A percentile compares a stretch with the other conserved stretches of the same genome.
phyloP scores from a whole-genome alignment of 441 rosid species.

The Populus hybrid region DNA sequence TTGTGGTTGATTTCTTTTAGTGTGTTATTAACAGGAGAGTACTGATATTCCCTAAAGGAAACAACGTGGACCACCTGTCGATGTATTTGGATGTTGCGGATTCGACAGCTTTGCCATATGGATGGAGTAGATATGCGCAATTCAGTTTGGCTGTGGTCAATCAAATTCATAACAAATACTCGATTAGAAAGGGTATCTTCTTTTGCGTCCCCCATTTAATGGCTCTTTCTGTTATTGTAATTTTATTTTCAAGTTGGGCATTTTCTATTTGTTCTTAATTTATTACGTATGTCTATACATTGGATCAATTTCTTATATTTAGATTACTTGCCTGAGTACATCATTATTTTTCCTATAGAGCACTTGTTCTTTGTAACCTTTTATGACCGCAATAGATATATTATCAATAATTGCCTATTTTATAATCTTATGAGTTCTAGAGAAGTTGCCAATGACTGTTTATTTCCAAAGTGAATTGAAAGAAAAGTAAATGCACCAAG shows the following conservation, averaged over 20 bases:
- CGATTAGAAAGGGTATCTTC: conserved; percentile 73
- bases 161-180: conserved; percentile 59
- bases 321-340: neutral
- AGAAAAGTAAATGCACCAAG: neutral
- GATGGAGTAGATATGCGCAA: conserved; percentile 94
- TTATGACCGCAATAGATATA: neutral
- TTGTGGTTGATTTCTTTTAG: conserved; percentile 16
- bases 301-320: neutral
- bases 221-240: conserved; percentile 1
- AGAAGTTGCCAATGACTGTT: neutral
- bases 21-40: conserved; percentile 59
- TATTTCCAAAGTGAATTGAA: neutral
- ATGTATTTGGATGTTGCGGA: conserved; percentile 33
- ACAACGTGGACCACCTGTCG: conserved; percentile 91
- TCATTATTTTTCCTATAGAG: neutral
- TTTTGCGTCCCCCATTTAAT: neutral
- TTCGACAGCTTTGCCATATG: conserved; percentile 64
- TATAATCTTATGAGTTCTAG: neutral
- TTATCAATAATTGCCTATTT: neutral
- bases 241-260: too few relatives aligned
- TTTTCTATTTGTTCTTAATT: neutral
- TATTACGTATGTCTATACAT: neutral
- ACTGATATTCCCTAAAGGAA: conserved; percentile 88
- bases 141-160: conserved; percentile 82
- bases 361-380: neutral